Evolutionary conservation across 495 filamentous ascomycete genomes (phyloP).

Genomic region (Aspergillus mulundensis): DNA sequence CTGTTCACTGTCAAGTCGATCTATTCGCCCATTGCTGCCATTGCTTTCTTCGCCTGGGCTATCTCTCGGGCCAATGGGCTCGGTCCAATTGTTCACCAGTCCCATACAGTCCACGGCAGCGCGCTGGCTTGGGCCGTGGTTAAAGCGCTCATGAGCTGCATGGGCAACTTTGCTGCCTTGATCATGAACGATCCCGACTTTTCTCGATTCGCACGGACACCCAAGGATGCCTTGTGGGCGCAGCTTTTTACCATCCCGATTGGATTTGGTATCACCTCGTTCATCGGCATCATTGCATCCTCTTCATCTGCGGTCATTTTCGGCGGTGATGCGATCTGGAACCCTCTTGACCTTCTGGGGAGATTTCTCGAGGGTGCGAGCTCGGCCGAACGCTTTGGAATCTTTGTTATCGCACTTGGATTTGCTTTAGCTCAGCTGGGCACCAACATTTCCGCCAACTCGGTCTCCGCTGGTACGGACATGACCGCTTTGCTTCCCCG

Average conservation of each 20-base stretch:
- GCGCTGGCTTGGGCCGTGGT: slow-evolving; percentile 77
- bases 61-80: slow-evolving; percentile 78
- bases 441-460: slow-evolving; percentile 93
- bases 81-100: slow-evolving; percentile 79
- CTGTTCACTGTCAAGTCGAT: slow-evolving; percentile 89
- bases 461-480: slow-evolving; percentile 84
- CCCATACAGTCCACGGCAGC: slow-evolving; percentile 58
- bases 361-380: slow-evolving; percentile 71
- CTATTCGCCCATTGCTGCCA: slow-evolving; percentile 76
- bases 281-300: slow-evolving; percentile 91
- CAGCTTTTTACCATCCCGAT: slow-evolving; percentile 83
- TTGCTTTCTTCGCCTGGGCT: slow-evolving; percentile 90
- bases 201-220: slow-evolving; percentile 76
- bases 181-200: slow-evolving; percentile 83
- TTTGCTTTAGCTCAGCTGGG: slow-evolving; percentile 87
- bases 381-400: slow-evolving; percentile 74
- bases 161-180: slow-evolving; percentile 90
- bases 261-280: slow-evolving; percentile 83
- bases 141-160: slow-evolving; percentile 78
- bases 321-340: slow-evolving; percentile 73
- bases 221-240: slow-evolving; percentile 81
- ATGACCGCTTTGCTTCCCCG: slow-evolving; percentile 86
- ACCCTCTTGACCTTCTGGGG: slow-evolving; percentile 72
- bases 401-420: slow-evolving; percentile 79
- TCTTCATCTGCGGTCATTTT: slow-evolving; percentile 81